Base-by-base conservation (phyloP, 2,329 filamentous ascomycete species). In the Fusarium guadeloupense region DNA sequence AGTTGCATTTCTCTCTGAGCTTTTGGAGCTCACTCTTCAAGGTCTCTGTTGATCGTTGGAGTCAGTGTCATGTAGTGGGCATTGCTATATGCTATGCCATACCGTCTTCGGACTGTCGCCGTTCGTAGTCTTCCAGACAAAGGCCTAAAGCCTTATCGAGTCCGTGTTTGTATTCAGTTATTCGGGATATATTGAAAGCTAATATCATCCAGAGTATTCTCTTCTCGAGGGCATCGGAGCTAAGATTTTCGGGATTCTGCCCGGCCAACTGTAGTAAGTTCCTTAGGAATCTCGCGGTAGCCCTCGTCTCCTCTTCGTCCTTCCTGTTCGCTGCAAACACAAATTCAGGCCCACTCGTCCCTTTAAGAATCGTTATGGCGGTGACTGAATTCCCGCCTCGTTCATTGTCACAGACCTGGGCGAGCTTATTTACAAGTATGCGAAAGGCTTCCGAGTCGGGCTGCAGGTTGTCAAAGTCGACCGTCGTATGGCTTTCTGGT, bases 161-260 rank as follows among this genome's bases (percentile, higher is more conserved):
- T 3, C 2, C 4, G 4, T 39, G 2, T 4, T 42, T 2, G 23
- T 61, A 61, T 9, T 41, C 34, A 17, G 1, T 4, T 2, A 58
- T n/a, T 4, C 58, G 10, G 1, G 40, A 9, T 1, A 54, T 17
- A 13, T 62, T 59, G 3, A 54, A 62, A 1, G 12, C 20, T 2
- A 62, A 14, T 7, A 59, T 59, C 10, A 30, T 28, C 41, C 50
- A 44, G 2, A 67, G 33, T 13, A 62, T 50, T 9, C 51, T 34
- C 19, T 63, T 67, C 5, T 10, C 2, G 66, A 13, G 5, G 64
- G 14, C 7, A 33, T 31, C 2, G 7, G 5, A n/a, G 1, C 35
- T 20, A 1, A 67, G 31, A 1, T 16, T 6, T 1, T 56, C 20
- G 0, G 64, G 59, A 10, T 68, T 66, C 16, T 12, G 6, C 3